These are phyloP conservation scores for Straminergon stramineum DNA, from an alignment of 225 moss, liverwort and hornwort species.

Conservation along the genomic window DNA sequence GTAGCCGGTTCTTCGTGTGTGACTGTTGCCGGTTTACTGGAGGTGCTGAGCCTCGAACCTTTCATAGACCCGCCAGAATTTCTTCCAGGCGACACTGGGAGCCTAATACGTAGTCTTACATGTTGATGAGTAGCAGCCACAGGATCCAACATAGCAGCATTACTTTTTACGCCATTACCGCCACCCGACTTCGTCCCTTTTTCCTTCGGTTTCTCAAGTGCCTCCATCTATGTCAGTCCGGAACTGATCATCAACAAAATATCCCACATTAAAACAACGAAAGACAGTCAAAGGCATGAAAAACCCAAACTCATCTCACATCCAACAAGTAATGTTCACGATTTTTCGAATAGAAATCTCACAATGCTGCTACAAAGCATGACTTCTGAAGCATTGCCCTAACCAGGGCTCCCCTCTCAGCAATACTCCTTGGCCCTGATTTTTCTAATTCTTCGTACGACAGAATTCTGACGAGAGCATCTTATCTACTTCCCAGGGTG, in stretches of 20 bases:
- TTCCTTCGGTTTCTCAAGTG: conserved; percentile 46
- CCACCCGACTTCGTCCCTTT: conserved; percentile 25
- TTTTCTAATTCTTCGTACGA: not conserved
- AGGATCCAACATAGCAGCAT: conserved; percentile 26
- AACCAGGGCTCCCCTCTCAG: not conserved
- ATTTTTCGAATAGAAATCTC: not conserved
- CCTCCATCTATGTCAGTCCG: conserved; percentile 41
- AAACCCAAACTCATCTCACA: not conserved
- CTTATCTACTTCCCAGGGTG: not conserved
- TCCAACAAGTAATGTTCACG: not conserved
- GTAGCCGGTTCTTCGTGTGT: conserved; percentile 11
- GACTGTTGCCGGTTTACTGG: conserved; percentile 1
- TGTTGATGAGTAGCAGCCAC: conserved; percentile 24
- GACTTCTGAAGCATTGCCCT: not conserved
- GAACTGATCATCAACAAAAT: conserved; percentile 9
- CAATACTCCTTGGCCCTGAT: not conserved
- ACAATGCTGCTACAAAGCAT: not conserved
- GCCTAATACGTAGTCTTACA: conserved; percentile 46
- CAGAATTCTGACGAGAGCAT: not conserved
- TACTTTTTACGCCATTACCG: conserved; percentile 17
- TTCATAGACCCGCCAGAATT: conserved; percentile 13
- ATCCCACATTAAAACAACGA: not conserved
- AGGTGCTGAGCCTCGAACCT: conserved; percentile 14
- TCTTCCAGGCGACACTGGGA: conserved; percentile 40
- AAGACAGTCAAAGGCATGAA: not conserved